Evolutionary conservation across 2,329 filamentous ascomycete genomes (phyloP).

Genomic region (Davidsoniella eucalypti): DNA sequence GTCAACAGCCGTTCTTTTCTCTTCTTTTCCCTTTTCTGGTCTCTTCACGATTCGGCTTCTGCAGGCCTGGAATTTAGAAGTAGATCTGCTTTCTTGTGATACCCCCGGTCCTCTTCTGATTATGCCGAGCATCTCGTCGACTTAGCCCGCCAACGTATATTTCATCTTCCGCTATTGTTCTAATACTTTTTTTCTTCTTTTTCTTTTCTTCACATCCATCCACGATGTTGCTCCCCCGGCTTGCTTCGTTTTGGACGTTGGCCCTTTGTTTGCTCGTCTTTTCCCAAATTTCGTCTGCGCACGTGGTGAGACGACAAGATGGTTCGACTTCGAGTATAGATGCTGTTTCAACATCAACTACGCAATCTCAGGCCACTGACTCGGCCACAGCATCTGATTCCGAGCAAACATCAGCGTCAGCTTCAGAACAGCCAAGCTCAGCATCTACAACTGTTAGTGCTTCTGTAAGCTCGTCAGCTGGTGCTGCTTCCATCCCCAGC

Average conservation of each 20-base stretch:
- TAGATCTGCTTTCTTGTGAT: background rate
- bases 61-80: too few species aligned
- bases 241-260: conserved; percentile 3
- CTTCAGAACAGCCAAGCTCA: background rate
- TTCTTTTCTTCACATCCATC: background rate
- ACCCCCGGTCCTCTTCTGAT: background rate
- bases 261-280: conserved; percentile 25
- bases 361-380: too few species aligned
- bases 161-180: too few species aligned
- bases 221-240: conserved; percentile 6
- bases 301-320: conserved; percentile 22
- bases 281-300: conserved; percentile 23
- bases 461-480: background rate
- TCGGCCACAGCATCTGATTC: background rate
- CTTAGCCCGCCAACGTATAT: too few species aligned
- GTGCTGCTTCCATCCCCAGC: background rate
- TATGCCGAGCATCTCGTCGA: background rate
- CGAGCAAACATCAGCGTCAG: background rate
- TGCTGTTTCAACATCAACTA: too few species aligned
- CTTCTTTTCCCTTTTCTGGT: background rate
- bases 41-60: background rate
- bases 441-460: background rate
- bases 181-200: too few species aligned
- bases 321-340: background rate
- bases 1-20: background rate